Conservation (phyloP, 2,329 filamentous ascomycete species). For the Nemania abortiva region DNA sequence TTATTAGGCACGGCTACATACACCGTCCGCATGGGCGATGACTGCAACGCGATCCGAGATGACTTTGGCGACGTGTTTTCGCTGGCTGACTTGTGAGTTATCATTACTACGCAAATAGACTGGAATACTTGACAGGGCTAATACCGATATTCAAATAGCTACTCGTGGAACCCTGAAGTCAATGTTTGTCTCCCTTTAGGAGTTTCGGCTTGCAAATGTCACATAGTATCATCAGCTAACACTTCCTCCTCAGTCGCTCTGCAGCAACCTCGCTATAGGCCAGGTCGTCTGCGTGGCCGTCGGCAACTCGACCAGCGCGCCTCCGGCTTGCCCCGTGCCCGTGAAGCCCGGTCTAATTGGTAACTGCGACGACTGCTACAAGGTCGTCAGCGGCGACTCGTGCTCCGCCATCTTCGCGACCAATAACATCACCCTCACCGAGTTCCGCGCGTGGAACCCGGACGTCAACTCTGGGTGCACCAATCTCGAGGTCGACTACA, state of each 20-base stretch:
- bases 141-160: slow-evolving; percentile 22
- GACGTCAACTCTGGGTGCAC: slow-evolving; percentile 40
- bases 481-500: slow-evolving; percentile 44
- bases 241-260: slow-evolving; percentile 27
- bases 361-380: slow-evolving; percentile 46
- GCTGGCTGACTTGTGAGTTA: slow-evolving; percentile 44
- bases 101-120: not conserved
- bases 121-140: not conserved
- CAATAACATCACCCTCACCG: slow-evolving; percentile 32
- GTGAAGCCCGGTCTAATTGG: slow-evolving; percentile 28
- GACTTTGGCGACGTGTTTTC: slow-evolving; percentile 51
- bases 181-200: slow-evolving; percentile 31
- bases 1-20: slow-evolving; percentile 40
- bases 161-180: slow-evolving; percentile 39
- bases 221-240: not conserved
- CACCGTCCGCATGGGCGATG: slow-evolving; percentile 41
- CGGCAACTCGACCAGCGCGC: slow-evolving; percentile 5
- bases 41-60: slow-evolving; percentile 41
- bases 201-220: not conserved
- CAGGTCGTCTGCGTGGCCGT: slow-evolving; percentile 43
- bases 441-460: slow-evolving; percentile 46
- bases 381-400: slow-evolving; percentile 41
- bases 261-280: slow-evolving; percentile 42
- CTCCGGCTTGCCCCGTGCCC: slow-evolving; percentile 42
- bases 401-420: slow-evolving; percentile 35